Percentiles rank a stretch among this genome's conserved stretches.
Conservation (phyloP, 768 basidiomycete species). For the Lactarius sp. region DNA sequence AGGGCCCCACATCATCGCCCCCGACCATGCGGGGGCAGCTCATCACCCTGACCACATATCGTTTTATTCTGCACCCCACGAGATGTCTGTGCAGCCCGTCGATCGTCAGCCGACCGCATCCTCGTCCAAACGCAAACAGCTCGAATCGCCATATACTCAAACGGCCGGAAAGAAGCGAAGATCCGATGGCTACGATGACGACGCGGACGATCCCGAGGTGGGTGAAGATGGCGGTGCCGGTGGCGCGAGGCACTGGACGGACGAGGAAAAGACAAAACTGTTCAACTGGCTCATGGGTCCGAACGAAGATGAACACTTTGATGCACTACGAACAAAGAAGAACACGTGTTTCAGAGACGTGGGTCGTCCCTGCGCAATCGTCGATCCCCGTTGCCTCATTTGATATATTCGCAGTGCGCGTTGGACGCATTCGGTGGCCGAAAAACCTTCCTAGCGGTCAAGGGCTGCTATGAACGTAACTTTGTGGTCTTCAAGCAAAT, state of each 20-base stretch:
- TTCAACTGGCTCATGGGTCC: constrained; percentile 76
- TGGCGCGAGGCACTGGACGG: constrained; percentile 84
- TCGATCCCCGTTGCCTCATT: constrained; percentile 3
- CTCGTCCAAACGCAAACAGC: constrained; percentile 25
- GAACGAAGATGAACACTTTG: constrained; percentile 73
- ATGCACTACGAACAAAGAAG: constrained; percentile 69
- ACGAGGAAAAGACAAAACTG: constrained; percentile 73
- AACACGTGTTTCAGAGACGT: constrained; percentile 82
- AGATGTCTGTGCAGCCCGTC: constrained; percentile 22
- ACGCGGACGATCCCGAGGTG: constrained; percentile 26
- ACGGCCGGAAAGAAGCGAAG: constrained; percentile 22
- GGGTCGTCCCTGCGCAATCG: neutral
- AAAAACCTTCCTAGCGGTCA: constrained; percentile 79
- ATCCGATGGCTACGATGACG: constrained; percentile 24
- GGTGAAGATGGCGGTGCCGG: constrained; percentile 26
- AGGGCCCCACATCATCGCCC: constrained; percentile 22
- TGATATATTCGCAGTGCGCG: constrained; percentile 48
- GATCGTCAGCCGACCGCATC: constrained; percentile 20
- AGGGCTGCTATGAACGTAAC: constrained; percentile 82
- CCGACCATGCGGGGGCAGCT: constrained; percentile 21
- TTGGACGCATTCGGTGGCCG: constrained; percentile 64
- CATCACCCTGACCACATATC: constrained; percentile 25
- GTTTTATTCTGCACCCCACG: constrained; percentile 22
- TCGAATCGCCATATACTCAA: constrained; percentile 20
- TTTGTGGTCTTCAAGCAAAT: constrained; percentile 84